Percentiles rank a stretch among this genome's conserved stretches.
Evolutionary conservation across 331 rosid genomes (phyloP).

Genomic region (Quercus lobata): DNA sequence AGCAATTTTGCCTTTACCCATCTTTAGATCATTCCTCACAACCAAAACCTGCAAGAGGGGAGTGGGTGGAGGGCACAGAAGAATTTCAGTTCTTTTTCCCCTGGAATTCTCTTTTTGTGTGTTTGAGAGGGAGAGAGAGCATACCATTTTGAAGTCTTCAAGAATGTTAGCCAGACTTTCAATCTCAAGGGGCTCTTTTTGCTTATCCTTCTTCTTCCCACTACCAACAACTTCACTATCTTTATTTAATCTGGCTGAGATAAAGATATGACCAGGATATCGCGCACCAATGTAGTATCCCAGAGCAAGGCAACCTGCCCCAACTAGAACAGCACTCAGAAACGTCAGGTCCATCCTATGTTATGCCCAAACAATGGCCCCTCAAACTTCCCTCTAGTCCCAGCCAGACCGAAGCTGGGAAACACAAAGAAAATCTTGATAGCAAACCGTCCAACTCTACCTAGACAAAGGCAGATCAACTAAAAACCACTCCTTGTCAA

Average conservation of each 20-base stretch:
- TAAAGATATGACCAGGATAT: constrained; percentile 46
- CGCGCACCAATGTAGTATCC: constrained; percentile 74
- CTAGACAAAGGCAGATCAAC: not conserved
- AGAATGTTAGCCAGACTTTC: constrained; percentile 72
- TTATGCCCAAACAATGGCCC: not conserved
- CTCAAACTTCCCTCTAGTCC: not conserved
- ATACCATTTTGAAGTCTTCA: constrained; percentile 87
- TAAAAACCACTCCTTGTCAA: not conserved
- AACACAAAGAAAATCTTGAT: not conserved
- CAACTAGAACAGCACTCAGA: constrained; percentile 74
- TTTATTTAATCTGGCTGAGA: constrained; percentile 32
- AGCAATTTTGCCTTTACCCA: constrained; percentile 98
- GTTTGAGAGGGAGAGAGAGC: not conserved
- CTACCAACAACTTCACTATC: constrained; percentile 16
- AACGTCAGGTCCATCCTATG: constrained; percentile 64
- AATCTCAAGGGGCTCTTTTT: constrained; percentile 62
- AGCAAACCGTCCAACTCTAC: not conserved
- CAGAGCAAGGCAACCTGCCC: constrained; percentile 87
- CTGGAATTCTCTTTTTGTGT: not conserved
- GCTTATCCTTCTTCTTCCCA: constrained; percentile 29
- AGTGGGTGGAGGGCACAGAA: not conserved
- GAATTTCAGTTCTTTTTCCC: constrained; percentile 11
- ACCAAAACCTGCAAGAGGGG: constrained; percentile 59
- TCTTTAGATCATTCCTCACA: constrained; percentile 91
- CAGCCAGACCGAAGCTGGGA: not conserved